Conservation (phyloP, 2,329 filamentous ascomycete species). For the Arthrobotrys entomopaga region DNA sequence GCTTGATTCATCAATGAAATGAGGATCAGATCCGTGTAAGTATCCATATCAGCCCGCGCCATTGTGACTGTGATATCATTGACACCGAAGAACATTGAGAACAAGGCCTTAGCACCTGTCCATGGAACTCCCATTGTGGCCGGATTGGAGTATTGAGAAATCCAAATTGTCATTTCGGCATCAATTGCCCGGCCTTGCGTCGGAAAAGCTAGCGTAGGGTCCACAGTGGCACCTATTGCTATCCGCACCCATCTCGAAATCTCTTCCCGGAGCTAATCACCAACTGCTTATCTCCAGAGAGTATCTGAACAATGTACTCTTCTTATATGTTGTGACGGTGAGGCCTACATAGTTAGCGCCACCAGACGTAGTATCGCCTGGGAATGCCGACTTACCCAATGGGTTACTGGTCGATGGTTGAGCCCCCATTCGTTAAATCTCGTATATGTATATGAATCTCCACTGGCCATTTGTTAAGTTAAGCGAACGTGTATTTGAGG, state of each 20-base stretch:
- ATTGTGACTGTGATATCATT: conserved; percentile 47
- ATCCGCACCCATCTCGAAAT: background rate
- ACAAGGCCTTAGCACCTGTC: conserved; percentile 25
- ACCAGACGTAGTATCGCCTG: conserved; percentile 66
- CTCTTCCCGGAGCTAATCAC: background rate
- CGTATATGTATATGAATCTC: conserved; percentile 71
- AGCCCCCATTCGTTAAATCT: conserved; percentile 68
- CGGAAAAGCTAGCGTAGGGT: conserved; percentile 25
- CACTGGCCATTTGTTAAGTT: conserved; percentile 61
- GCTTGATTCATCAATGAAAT: conserved; percentile 44
- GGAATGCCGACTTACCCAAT: conserved; percentile 71
- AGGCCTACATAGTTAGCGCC: conserved; percentile 69
- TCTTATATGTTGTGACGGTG: conserved; percentile 65
- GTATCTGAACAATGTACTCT: conserved; percentile 35
- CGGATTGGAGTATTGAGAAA: conserved; percentile 37
- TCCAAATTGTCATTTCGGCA: conserved; percentile 40
- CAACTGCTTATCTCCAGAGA: conserved; percentile 41
- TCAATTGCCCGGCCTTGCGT: conserved; percentile 39
- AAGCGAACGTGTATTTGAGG: background rate
- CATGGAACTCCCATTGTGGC: conserved; percentile 34
- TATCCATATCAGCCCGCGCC: conserved; percentile 45
- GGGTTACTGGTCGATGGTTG: conserved; percentile 69
- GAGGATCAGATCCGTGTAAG: conserved; percentile 39
- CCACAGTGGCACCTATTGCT: conserved; percentile 28
- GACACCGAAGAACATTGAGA: conserved; percentile 46